Evolutionary conservation across 2,329 filamentous ascomycete genomes (phyloP).

Genomic region (Cordyceps cateniannulata): DNA sequence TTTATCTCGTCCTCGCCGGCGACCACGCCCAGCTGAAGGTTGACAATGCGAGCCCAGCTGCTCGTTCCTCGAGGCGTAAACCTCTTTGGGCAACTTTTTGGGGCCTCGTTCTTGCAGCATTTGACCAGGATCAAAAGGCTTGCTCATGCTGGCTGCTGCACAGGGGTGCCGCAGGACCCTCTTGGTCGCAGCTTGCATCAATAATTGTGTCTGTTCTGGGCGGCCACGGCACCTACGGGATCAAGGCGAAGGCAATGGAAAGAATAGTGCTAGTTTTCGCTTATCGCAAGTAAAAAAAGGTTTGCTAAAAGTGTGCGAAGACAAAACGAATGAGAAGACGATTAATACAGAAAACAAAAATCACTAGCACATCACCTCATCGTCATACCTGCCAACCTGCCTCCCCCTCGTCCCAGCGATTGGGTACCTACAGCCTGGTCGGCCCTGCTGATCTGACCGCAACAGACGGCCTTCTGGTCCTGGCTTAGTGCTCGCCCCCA

Average conservation of each 20-base stretch:
- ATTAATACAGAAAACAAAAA: not conserved
- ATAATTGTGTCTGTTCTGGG: not conserved
- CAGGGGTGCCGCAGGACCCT: not conserved
- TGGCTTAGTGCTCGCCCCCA: not conserved
- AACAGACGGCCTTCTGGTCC: not conserved
- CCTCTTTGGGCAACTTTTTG: constrained; percentile 5
- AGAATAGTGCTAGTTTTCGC: not conserved
- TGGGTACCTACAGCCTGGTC: not conserved
- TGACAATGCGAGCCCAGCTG: not conserved
- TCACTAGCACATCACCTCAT: not conserved
- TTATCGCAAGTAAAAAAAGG: not conserved
- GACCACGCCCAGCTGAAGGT: not conserved
- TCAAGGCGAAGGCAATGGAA: not conserved
- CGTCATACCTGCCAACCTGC: not conserved
- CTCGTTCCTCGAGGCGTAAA: not conserved
- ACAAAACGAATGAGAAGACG: not conserved
- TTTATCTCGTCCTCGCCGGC: too few species aligned
- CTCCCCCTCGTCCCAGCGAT: not conserved
- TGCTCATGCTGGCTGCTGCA: too few species aligned
- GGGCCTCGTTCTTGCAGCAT: not conserved
- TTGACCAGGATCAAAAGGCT: not conserved
- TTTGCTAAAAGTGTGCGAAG: not conserved
- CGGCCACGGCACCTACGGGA: not conserved
- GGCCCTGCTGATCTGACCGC: not conserved
- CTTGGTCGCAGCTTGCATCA: not conserved